A percentile compares a stretch with the other conserved stretches of the same genome.
Conservation (phyloP, 768 basidiomycete species). For the Crassisporium funariophilum region DNA sequence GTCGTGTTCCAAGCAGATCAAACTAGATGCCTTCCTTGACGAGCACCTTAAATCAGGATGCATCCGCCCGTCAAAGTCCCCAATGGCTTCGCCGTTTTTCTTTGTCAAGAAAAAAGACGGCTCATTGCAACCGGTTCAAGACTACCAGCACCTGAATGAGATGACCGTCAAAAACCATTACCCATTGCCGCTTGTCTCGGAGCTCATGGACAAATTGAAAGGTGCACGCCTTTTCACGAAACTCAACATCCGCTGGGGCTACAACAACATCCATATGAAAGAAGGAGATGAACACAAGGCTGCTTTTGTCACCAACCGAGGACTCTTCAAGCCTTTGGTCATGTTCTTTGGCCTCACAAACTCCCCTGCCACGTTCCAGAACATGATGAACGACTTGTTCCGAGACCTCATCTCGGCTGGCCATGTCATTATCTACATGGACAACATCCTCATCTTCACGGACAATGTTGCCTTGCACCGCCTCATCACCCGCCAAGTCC, state of each 20-base stretch:
- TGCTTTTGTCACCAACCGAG: constrained; percentile 36
- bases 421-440: too few relatives aligned
- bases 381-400: too few relatives aligned
- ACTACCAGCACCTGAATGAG: constrained; percentile 30
- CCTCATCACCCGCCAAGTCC: too few relatives aligned
- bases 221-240: constrained; percentile 24
- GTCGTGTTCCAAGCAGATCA: constrained; percentile 29
- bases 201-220: constrained; percentile 21
- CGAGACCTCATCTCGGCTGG: too few relatives aligned
- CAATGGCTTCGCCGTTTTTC: constrained; percentile 17
- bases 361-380: too few relatives aligned
- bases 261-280: neutral
- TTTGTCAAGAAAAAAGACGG: constrained; percentile 17
- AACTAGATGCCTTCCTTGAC: constrained; percentile 20
- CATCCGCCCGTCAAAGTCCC: constrained; percentile 15
- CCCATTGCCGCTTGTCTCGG: constrained; percentile 29
- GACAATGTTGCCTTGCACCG: too few relatives aligned
- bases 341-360: neutral
- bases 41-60: constrained; percentile 11
- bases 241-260: constrained; percentile 29
- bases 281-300: constrained; percentile 43
- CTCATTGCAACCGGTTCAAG: constrained; percentile 22
- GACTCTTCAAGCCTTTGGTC: constrained; percentile 29
- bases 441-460: too few relatives aligned
- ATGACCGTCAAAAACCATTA: constrained; percentile 30